Evolutionary conservation across 192 early-diverging fungal species (phyloP).

Genomic region (Phlyctochytrium arcticum): DNA sequence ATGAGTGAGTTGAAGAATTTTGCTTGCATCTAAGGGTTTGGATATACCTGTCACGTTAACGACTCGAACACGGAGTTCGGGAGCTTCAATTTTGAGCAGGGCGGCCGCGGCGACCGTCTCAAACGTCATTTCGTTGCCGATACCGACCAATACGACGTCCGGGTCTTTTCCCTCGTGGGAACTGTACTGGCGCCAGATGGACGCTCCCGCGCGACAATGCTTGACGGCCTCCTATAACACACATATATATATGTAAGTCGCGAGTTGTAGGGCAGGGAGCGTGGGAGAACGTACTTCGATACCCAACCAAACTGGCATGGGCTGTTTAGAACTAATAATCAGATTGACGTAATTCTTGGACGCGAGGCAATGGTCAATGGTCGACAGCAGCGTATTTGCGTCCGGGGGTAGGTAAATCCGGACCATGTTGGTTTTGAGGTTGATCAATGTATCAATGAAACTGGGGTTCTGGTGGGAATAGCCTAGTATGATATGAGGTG

Average conservation of each 20-base stretch:
- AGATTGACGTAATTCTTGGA: slow-evolving; percentile 42
- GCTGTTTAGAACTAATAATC: slow-evolving; percentile 39
- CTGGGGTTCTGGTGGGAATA: slow-evolving; percentile 41
- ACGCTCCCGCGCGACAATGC: slow-evolving; percentile 37
- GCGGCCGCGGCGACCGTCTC: slow-evolving; percentile 37
- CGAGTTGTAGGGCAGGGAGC: no score
- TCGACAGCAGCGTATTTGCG: slow-evolving; percentile 34
- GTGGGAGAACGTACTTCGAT: slow-evolving; percentile 12
- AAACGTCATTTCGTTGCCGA: slow-evolving; percentile 39
- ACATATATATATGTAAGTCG: background rate
- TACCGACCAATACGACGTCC: slow-evolving; percentile 43
- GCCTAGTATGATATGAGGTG: background rate
- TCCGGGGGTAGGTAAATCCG: slow-evolving; percentile 41
- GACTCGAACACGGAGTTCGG: slow-evolving; percentile 32
- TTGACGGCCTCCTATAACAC: slow-evolving; percentile 28
- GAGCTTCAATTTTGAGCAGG: slow-evolving; percentile 34
- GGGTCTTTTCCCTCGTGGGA: slow-evolving; percentile 32
- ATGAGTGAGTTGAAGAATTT: background rate
- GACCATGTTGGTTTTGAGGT: slow-evolving; percentile 34
- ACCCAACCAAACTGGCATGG: slow-evolving; percentile 33
- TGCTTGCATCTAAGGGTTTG: background rate
- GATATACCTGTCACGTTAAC: slow-evolving; percentile 40
- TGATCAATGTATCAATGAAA: slow-evolving; percentile 41
- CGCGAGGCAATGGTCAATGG: slow-evolving; percentile 35
- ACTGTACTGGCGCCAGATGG: slow-evolving; percentile 34